Evolutionary conservation across 2,329 filamentous ascomycete genomes (phyloP).

Genomic region (Cercospora sojina): DNA sequence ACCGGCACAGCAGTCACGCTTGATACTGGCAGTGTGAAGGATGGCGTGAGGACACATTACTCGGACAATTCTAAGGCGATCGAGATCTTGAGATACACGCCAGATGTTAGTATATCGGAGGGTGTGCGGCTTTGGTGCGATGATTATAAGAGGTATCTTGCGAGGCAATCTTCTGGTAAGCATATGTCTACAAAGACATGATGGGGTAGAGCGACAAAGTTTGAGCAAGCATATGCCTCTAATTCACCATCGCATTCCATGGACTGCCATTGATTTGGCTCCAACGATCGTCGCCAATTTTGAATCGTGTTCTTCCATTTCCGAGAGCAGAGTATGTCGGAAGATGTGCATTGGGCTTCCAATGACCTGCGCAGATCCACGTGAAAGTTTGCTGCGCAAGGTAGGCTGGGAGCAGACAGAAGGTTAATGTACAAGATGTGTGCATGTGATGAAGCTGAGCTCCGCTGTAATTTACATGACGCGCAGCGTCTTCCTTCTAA

Average conservation of each 20-base stretch:
- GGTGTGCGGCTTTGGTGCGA: constrained; percentile 52
- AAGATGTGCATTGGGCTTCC: background rate
- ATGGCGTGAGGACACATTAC: constrained; percentile 56
- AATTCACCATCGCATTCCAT: background rate
- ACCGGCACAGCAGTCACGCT: constrained; percentile 49
- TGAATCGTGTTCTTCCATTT: background rate
- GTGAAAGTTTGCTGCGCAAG: background rate
- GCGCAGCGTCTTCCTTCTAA: background rate
- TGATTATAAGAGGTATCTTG: constrained; percentile 32
- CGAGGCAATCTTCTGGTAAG: constrained; percentile 1
- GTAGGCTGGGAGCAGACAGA: background rate
- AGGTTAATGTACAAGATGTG: background rate
- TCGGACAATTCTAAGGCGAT: constrained; percentile 54
- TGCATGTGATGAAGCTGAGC: background rate
- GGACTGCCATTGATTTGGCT: background rate
- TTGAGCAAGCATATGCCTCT: background rate
- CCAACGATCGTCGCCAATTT: background rate
- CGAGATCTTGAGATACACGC: constrained; percentile 53
- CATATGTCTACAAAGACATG: background rate
- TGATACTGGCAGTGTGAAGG: constrained; percentile 55
- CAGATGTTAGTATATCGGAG: constrained; percentile 52
- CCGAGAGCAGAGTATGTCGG: background rate
- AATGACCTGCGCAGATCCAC: background rate
- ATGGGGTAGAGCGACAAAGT: background rate
- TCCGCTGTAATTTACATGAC: background rate